phyloP scores from a whole-genome alignment of 148 eudicot genomes.

The Silene latifolia region DNA sequence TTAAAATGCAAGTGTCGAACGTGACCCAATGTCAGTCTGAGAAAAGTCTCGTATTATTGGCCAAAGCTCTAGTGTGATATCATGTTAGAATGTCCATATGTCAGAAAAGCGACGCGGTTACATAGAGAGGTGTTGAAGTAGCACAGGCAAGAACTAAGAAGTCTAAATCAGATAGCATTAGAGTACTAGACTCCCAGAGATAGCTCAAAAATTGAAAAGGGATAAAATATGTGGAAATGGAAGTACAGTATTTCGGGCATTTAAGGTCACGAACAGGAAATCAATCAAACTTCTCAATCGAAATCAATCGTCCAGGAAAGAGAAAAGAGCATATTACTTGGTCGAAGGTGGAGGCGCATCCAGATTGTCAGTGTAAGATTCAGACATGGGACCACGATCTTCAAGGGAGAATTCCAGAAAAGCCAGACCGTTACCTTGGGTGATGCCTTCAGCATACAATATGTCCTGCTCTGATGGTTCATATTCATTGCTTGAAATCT shows the following conservation, averaged over 20 bases:
- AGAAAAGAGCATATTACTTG: conserved; percentile 44
- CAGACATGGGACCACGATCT: conserved; percentile 93
- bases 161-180: neutral
- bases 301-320: neutral
- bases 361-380: conserved; percentile 68
- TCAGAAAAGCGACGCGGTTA: no score
- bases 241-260: neutral
- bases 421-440: conserved; percentile 91
- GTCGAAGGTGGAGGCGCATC: conserved; percentile 65
- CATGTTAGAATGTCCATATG: no score
- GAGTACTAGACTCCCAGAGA: neutral
- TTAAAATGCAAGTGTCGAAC: no score
- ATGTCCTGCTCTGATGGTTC: conserved; percentile 96
- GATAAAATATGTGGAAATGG: neutral
- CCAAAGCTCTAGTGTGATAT: no score
- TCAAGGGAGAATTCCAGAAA: conserved; percentile 93
- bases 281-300: neutral
- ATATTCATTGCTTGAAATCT: conserved; percentile 93
- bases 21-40: no score
- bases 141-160: neutral
- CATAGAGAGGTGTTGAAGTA: no score
- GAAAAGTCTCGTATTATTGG: no score
- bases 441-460: conserved; percentile 91
- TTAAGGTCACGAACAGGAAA: neutral
- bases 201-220: neutral